phyloP scores from a whole-genome alignment of 2,329 filamentous ascomycete species.

The Fusarium sororula region DNA sequence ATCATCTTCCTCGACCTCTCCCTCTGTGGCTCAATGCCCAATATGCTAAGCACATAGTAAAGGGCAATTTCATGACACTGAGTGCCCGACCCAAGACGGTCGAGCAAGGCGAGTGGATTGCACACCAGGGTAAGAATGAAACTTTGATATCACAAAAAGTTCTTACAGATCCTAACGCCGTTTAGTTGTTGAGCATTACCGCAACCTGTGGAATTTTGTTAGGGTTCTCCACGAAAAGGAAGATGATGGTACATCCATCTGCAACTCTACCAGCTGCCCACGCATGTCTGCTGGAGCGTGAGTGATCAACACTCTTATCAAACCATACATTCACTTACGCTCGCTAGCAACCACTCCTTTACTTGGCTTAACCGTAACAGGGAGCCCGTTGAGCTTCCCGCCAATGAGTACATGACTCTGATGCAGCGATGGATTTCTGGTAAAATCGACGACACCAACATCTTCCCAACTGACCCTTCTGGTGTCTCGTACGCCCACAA shows the following conservation, averaged over 20 bases:
- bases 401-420: conserved; percentile 91
- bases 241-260: conserved; percentile 79
- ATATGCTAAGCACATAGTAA: conserved; percentile 88
- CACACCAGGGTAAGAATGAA: conserved; percentile 79
- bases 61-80: conserved; percentile 98
- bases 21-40: conserved; percentile 77
- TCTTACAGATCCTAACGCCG: not conserved
- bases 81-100: conserved; percentile 94
- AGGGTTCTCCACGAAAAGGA: conserved; percentile 89
- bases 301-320: conserved; percentile 52
- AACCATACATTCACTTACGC: conserved; percentile 12
- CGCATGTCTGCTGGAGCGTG: conserved; percentile 95
- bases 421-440: conserved; percentile 98
- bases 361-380: conserved; percentile 93
- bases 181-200: conserved; percentile 90
- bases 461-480: conserved; percentile 88
- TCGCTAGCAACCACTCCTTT: conserved; percentile 82
- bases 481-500: conserved; percentile 73
- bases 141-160: not conserved
- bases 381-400: conserved; percentile 90
- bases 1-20: conserved; percentile 71
- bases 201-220: conserved; percentile 89
- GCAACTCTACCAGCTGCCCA: conserved; percentile 85
- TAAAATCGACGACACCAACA: conserved; percentile 88
- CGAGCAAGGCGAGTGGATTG: conserved; percentile 94